Evolutionary conservation across 2,329 filamentous ascomycete genomes (phyloP).

Genomic region (Cladosporium velox): DNA sequence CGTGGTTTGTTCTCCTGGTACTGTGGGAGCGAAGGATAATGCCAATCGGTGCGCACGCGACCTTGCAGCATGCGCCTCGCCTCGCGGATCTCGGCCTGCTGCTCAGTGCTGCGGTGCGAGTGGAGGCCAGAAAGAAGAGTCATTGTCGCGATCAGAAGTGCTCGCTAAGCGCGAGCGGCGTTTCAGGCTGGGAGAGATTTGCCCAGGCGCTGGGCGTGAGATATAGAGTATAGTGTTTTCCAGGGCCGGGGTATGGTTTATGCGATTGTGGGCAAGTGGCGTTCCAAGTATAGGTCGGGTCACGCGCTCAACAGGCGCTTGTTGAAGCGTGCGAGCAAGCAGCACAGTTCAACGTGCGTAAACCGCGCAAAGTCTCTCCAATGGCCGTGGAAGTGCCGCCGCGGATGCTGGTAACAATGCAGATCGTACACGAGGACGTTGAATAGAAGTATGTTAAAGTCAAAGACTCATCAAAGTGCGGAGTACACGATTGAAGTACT

Average conservation of each 20-base stretch:
- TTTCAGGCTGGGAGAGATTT: neutral
- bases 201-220: neutral
- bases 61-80: conserved; percentile 46
- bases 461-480: neutral
- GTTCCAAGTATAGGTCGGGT: conserved; percentile 10
- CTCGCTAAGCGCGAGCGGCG: conserved; percentile 10
- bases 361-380: conserved; percentile 14
- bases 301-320: conserved; percentile 11
- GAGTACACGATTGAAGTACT: neutral
- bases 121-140: conserved; percentile 34
- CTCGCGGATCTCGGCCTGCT: conserved; percentile 44
- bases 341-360: neutral
- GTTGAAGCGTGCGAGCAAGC: neutral
- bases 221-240: neutral
- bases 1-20: conserved; percentile 24
- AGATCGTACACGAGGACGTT: neutral
- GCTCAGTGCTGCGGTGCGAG: conserved; percentile 28
- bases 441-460: neutral
- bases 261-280: conserved; percentile 3
- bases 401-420: neutral
- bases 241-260: neutral
- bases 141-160: conserved; percentile 26
- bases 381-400: conserved; percentile 6
- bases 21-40: conserved; percentile 41
- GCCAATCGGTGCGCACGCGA: conserved; percentile 49